Evolutionary conservation across 306 rosid species (phyloP), one percentile per base, ranked within the genome.

Genomic region (Prunus campanulata): DNA sequence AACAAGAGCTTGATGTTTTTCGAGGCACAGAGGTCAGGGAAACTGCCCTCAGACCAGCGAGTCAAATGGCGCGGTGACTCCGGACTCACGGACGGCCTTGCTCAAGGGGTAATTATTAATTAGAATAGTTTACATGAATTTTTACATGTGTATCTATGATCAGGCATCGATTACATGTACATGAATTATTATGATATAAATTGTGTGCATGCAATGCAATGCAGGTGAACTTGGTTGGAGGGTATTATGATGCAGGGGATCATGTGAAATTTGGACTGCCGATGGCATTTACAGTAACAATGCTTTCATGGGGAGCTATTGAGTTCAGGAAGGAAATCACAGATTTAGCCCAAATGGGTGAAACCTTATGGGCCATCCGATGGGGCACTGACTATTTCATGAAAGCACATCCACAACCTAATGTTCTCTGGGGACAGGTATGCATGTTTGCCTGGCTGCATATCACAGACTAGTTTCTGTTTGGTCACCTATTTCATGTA

Each of bases 211-310:
- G 13, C 16, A 49, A 55, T 18, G 61, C 11, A n/a, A 39, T 16
- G 61, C 86, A 91, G 97, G 97, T 82, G 66, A 82, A 93, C 83
- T 74, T 91, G 85, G 93, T 87, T 76, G 98, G 98, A 77, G 98
- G 97, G 30, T 93, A 93, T 82, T 91, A 93, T 79, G 98, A 93
- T 70, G 98, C 98, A 12, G 98, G 96, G 27, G 98, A 93, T 80
- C 90, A 93, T 70, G 98, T 93, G 77, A 93, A 93, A 61, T 91
- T 93, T 82, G 97, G 98, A 66, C 73, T 90, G 63, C 97, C 97
- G 64, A 91, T 93, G 98, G 97, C 98, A 12, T 90, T 85, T 77
- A 82, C 86, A 49, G 79, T 87, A 57, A 90, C 98, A 59, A 85
- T 93, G 85, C 89, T 93, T 57, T 85, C 98, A 63, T 93, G 98